phyloP scores from a whole-genome alignment of 176 grass and related monocot genomes.

The Triticum dicoccoides region DNA sequence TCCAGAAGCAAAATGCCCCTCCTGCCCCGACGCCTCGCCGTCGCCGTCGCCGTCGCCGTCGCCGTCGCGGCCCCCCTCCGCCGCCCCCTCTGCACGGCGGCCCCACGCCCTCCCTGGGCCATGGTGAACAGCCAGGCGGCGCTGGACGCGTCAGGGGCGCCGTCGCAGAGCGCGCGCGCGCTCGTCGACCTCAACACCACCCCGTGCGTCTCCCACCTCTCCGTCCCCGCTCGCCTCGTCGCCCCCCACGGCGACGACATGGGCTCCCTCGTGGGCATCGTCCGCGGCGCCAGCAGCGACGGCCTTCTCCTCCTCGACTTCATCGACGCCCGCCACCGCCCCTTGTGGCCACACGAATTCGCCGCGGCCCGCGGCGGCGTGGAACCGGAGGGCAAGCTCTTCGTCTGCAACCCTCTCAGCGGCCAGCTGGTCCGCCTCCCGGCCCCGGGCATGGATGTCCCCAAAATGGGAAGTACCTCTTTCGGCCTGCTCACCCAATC shows the following conservation, averaged over 20 bases:
- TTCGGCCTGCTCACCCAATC: neutral
- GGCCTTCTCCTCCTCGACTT: neutral
- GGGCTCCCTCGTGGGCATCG: neutral
- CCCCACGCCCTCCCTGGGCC: neutral
- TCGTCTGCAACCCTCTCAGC: too few species aligned
- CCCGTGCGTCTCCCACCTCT: neutral
- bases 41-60: neutral
- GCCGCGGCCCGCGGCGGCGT: neutral
- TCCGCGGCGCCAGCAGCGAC: neutral
- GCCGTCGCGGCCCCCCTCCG: neutral
- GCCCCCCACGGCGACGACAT: too few species aligned
- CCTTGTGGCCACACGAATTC: too few species aligned
- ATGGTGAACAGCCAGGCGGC: neutral
- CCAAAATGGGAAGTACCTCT: neutral
- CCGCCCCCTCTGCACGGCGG: neutral
- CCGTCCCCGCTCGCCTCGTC: neutral
- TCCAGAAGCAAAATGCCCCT: too few species aligned
- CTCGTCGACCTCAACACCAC: neutral
- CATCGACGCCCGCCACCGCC: neutral
- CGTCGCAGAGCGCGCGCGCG: neutral
- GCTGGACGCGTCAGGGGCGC: neutral
- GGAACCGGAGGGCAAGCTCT: neutral
- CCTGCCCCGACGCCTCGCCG: neutral
- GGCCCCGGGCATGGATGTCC: too few species aligned
- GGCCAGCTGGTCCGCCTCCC: neutral